Percentiles rank a stretch among this genome's conserved stretches.
Evolutionary conservation across 768 basidiomycete species (phyloP).

Genomic region (Floccularia luteovirens): DNA sequence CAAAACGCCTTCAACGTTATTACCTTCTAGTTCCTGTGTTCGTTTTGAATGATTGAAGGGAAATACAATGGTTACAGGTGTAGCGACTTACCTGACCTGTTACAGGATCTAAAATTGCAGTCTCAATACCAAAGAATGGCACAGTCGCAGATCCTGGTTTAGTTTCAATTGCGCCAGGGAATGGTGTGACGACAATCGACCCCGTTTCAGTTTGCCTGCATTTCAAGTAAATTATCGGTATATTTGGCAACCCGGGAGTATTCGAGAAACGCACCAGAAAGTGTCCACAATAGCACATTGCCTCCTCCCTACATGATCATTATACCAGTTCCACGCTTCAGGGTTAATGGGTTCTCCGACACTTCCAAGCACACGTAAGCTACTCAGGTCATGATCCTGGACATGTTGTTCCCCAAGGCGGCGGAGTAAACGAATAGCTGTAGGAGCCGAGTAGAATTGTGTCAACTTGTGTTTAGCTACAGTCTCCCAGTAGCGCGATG

Average conservation of each 20-base stretch:
- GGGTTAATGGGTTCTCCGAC: constrained; percentile 99
- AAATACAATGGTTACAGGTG: neutral
- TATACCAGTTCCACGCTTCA: constrained; percentile 99
- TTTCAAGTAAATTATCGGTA: constrained; percentile 8
- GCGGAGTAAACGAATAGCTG: constrained; percentile 86
- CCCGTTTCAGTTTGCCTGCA: constrained; percentile 96
- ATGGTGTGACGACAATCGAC: constrained; percentile 88
- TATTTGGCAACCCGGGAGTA: constrained; percentile 6
- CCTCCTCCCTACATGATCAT: constrained; percentile 83
- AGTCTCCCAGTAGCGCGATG: constrained; percentile 94
- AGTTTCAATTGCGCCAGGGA: constrained; percentile 93
- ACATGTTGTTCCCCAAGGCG: constrained; percentile 82
- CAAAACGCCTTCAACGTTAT: constrained; percentile 86
- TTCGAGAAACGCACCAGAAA: constrained; percentile 70
- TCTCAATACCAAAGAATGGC: constrained; percentile 94
- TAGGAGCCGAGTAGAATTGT: constrained; percentile 93
- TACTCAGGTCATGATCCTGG: constrained; percentile 71
- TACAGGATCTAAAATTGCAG: constrained; percentile 82
- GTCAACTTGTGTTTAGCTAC: constrained; percentile 92
- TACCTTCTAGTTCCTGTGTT: constrained; percentile 57
- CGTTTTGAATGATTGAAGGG: neutral
- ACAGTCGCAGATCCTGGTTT: constrained; percentile 97
- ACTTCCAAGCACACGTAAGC: constrained; percentile 79
- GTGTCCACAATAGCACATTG: constrained; percentile 95
- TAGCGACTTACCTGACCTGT: constrained; percentile 48